Evolutionary conservation across 495 filamentous ascomycete genomes (phyloP).

Genomic region (Chaetomium fimeti): DNA sequence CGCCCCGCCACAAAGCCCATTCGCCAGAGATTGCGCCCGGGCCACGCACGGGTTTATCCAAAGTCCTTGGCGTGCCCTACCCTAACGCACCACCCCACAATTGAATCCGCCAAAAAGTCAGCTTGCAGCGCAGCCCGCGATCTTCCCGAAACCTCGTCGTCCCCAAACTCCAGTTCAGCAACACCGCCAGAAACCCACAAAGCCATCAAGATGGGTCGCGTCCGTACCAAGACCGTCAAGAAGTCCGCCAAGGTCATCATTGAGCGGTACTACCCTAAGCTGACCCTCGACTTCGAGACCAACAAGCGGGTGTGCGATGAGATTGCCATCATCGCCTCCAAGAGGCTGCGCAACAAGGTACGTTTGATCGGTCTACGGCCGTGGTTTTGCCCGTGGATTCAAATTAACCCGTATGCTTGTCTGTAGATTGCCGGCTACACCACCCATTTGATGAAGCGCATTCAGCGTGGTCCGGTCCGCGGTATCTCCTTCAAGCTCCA

Average conservation of each 20-base stretch:
- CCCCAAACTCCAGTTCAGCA: conserved; percentile 25
- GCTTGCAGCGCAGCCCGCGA: conserved; percentile 5
- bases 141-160: conserved; percentile 12
- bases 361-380: not conserved
- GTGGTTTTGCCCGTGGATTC: not conserved
- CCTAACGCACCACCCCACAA: conserved; percentile 24
- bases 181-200: conserved; percentile 27
- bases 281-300: conserved; percentile 99
- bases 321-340: conserved; percentile 97
- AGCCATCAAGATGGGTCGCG: conserved; percentile 90
- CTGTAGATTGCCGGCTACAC: conserved; percentile 96
- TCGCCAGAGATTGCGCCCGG: not conserved
- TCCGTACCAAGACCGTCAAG: conserved; percentile 99
- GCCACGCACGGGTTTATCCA: not conserved
- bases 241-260: conserved; percentile 99
- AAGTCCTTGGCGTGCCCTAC: conserved; percentile 20
- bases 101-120: conserved; percentile 17
- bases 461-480: conserved; percentile 97
- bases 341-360: conserved; percentile 98
- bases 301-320: conserved; percentile 99
- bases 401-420: conserved; percentile 16
- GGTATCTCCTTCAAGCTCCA: conserved; percentile 99
- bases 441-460: conserved; percentile 96
- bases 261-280: conserved; percentile 97
- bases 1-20: not conserved